Evolutionary conservation across 73 alveolate genomes (phyloP).

Genomic region (Tetrahymena elliotti): DNA sequence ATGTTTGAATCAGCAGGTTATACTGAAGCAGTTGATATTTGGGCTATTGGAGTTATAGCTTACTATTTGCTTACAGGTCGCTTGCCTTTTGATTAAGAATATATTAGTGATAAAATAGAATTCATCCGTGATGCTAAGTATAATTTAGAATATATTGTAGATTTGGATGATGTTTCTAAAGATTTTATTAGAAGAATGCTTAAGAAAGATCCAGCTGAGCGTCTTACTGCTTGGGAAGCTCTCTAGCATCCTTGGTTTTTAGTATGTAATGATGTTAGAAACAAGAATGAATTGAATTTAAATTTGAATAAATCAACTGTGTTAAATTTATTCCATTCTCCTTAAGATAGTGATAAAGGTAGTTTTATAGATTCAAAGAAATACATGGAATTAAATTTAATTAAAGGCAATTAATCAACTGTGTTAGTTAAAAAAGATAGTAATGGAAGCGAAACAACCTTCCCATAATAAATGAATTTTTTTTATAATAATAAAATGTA

Average conservation of each 20-base stretch:
- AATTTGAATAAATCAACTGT: neutral
- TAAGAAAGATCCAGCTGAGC: neutral
- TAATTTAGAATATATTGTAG: neutral
- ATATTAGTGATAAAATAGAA: neutral
- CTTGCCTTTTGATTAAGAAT: slow-evolving; percentile 42
- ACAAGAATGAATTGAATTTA: neutral
- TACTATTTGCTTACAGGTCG: slow-evolving; percentile 42
- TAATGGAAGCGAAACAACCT: neutral
- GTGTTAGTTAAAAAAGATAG: neutral
- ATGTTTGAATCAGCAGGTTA: slow-evolving; percentile 67
- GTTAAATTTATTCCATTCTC: neutral
- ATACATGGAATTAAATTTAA: neutral
- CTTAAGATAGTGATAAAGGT: neutral
- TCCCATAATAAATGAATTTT: neutral
- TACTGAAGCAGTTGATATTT: slow-evolving; percentile 73
- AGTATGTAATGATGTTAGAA: neutral
- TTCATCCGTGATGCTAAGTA: neutral
- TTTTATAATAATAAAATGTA: neutral
- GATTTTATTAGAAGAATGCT: neutral
- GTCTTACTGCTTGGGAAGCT: neutral
- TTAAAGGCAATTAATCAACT: neutral
- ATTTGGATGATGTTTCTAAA: neutral
- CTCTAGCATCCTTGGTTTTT: neutral
- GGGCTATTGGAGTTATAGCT: slow-evolving; percentile 81
- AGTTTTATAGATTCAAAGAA: neutral